Evolutionary conservation across 2,329 filamentous ascomycete genomes (phyloP).

Genomic region (Monilinia fructigena): DNA sequence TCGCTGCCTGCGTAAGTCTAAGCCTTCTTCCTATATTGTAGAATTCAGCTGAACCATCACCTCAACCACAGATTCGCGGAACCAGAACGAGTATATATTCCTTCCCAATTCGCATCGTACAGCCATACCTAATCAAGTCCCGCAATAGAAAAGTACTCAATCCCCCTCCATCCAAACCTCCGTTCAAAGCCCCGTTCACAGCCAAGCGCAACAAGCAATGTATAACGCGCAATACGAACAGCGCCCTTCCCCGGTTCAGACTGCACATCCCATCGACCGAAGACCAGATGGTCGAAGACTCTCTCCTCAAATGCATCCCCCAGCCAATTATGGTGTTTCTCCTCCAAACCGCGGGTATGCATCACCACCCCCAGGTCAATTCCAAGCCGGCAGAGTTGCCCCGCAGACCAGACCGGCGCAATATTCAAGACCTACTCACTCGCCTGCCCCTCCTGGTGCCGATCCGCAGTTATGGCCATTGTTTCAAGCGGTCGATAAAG

Average conservation of each 20-base stretch:
- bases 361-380: slow-evolving; percentile 45
- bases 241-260: slow-evolving; percentile 36
- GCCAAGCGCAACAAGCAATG: slow-evolving; percentile 32
- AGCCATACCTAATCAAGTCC: not conserved
- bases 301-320: slow-evolving; percentile 35
- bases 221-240: slow-evolving; percentile 34
- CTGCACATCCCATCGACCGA: slow-evolving; percentile 24
- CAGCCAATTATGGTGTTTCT: slow-evolving; percentile 35
- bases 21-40: slow-evolving; percentile 18
- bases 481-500: slow-evolving; percentile 88
- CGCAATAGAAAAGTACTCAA: slow-evolving; percentile 20
- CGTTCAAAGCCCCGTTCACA: not conserved
- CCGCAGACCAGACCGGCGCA: slow-evolving; percentile 45
- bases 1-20: slow-evolving; percentile 79
- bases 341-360: slow-evolving; percentile 46
- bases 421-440: slow-evolving; percentile 64
- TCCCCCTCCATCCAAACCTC: not conserved
- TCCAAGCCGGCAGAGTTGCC: slow-evolving; percentile 43
- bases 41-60: slow-evolving; percentile 24
- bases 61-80: slow-evolving; percentile 49
- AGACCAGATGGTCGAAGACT: slow-evolving; percentile 26
- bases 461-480: slow-evolving; percentile 78
- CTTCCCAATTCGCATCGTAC: not conserved
- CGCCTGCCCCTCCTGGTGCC: slow-evolving; percentile 57
- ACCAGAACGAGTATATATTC: slow-evolving; percentile 45